Percentiles rank a stretch among this genome's conserved stretches.
phyloP scores from a whole-genome alignment of 305 asterid genomes.

The Fraxinus xanthoxyloides region DNA sequence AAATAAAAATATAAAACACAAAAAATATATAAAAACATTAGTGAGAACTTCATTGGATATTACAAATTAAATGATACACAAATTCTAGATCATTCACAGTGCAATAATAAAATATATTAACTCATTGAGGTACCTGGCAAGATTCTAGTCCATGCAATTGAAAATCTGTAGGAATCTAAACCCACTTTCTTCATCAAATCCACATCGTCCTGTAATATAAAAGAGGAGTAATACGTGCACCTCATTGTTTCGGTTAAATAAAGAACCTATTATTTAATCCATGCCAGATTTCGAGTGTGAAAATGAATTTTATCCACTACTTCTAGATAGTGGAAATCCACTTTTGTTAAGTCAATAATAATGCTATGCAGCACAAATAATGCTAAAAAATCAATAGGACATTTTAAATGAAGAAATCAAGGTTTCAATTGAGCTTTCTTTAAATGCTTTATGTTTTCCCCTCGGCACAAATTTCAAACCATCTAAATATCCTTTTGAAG shows the following conservation, averaged over 20 bases:
- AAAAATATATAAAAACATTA: not conserved
- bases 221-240: not conserved
- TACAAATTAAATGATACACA: not conserved
- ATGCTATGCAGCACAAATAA: not conserved
- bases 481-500: too few relatives aligned
- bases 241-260: not conserved
- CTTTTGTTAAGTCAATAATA: too few relatives aligned
- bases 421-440: not conserved
- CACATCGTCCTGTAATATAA: conserved; percentile 29
- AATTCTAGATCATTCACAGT: not conserved
- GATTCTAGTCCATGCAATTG: conserved; percentile 40
- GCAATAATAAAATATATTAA: not conserved
- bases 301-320: too few relatives aligned
- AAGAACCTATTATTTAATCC: too few relatives aligned
- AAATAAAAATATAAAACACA: not conserved
- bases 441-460: too few relatives aligned
- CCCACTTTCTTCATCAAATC: conserved; percentile 37
- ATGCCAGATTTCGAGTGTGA: too few relatives aligned
- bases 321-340: too few relatives aligned
- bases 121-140: conserved; percentile 28
- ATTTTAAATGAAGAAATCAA: not conserved
- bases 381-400: too few relatives aligned
- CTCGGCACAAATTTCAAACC: too few relatives aligned
- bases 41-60: not conserved
- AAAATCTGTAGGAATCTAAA: conserved; percentile 32